Base-by-base conservation (phyloP, 1,139 yeast species). In the Candida freyschussii region DNA sequence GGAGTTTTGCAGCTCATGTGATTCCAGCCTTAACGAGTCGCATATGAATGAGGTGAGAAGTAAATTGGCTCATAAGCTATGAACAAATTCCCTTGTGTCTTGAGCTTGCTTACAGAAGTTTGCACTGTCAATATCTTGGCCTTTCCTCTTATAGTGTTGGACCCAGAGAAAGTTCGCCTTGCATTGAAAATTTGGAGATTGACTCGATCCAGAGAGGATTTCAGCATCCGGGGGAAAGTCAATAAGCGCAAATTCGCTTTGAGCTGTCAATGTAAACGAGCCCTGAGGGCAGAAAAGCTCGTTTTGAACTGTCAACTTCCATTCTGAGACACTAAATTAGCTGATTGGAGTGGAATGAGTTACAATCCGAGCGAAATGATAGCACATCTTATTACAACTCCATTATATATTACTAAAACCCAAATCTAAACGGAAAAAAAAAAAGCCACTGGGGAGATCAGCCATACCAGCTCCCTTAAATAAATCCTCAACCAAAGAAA, bases 41-140 rank as follows among this genome's bases (percentile, higher is more conserved):
- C 33, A 35, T 13, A 24, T 31, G 29, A 30, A 35, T 14, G 34
- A 35, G 18, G 32, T 34, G 2, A 24, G 37, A 11, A 34, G 22
- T n/a, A 30, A 29, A 24, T n/a, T 34, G 13, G 32, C 26, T n/a
- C n/a, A n/a, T n/a, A n/a, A n/a, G n/a, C n/a, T n/a, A n/a, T n/a
- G n/a, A n/a, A n/a, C n/a, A n/a, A n/a, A n/a, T n/a, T n/a, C n/a
- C n/a, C n/a, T n/a, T n/a, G n/a, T n/a, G n/a, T n/a, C n/a, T n/a
- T n/a, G n/a, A n/a, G n/a, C n/a, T n/a, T n/a, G n/a, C n/a, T n/a
- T n/a, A n/a, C n/a, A n/a, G n/a, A 5, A 20, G 23, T n/a, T 17
- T 18, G 10, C 26, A 17, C 21, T 13, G 18, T 12, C 27, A 17
- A 20, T 22, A n/a, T 8, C 7, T 13, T 13, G 13, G 13, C 10